A percentile compares a stretch with the other conserved stretches of the same genome.
Conservation (phyloP, 75 land plant species). For the Sequoia sempervirens region DNA sequence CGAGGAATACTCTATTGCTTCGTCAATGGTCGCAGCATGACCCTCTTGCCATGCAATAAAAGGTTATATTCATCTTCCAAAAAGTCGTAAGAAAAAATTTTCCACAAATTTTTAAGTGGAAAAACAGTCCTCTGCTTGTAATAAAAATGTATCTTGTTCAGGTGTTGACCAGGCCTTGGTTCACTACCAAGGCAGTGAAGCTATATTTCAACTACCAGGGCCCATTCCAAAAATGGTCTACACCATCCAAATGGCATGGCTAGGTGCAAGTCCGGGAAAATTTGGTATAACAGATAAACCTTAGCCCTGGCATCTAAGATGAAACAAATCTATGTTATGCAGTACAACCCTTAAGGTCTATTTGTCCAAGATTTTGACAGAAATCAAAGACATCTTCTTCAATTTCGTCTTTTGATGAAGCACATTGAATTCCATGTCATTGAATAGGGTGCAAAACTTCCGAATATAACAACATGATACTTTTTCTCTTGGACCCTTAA, state of each 20-base stretch:
- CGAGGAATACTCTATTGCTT: not conserved
- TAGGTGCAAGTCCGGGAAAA: not conserved
- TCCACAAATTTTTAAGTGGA: not conserved
- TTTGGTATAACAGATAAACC: not conserved
- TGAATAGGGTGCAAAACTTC: not conserved
- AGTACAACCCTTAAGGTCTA: not conserved
- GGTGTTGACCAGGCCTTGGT: not conserved
- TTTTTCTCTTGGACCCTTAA: not conserved
- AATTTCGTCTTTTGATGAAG: not conserved
- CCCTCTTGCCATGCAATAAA: not conserved
- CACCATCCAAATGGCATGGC: not conserved
- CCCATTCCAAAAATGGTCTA: not conserved
- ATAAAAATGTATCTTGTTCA: not conserved
- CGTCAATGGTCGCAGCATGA: not conserved
- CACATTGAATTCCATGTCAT: not conserved
- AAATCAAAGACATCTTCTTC: not conserved
- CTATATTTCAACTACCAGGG: not conserved
- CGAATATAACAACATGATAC: not conserved
- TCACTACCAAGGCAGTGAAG: not conserved
- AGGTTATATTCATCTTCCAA: not conserved
- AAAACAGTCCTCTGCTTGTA: not conserved
- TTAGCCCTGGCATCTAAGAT: not conserved
- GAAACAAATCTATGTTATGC: not conserved
- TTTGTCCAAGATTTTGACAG: not conserved
- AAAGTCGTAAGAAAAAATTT: not conserved